Evolutionary conservation across 768 basidiomycete species (phyloP), one percentile per base, ranked within the genome.

Genomic region (Suillus bovinus): DNA sequence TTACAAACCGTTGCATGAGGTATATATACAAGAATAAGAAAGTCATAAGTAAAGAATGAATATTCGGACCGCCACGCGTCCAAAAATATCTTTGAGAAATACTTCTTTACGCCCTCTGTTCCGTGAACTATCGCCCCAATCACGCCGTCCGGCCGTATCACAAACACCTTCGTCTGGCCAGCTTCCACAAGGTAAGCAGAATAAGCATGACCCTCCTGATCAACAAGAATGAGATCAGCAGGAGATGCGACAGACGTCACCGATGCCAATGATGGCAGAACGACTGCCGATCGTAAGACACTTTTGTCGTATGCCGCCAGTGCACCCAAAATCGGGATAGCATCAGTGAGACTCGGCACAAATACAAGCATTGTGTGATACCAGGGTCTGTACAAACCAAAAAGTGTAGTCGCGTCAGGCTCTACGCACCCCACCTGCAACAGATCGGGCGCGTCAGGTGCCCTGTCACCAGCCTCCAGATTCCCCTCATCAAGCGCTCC

Each of bases 381-480:
- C 13, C 60, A 33, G 1, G 70, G 44, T 13, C 65, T 60, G 63
- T 76, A 76, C 11, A 73, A 27, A 7, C 69, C 61, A 63, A 77
- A 77, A 17, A 79, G 65, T 10, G 47, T 55, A 3, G 68, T 68
- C 29, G 44, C 36, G 34, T 58, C 47, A 1, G 64, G 62, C 0
- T 39, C 49, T 2, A 47, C 24, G 7, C 24, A 38, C 24, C 41
- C 50, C 64, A 61, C 54, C 2, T 64, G 58, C 0, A 71, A 56
- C 14, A 78, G 67, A 1, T 59, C 73, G 3, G 82, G 70, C 0
- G 81, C 78, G 31, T 82, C 80, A 0, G 81, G 82, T 1, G 81
- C 82, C 20, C 82, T 67, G 61, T 83, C 81, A 3, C 82, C 83
- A 1, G 81, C 81, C 56, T 71, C 59, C 61, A 74, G 38, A 71